phyloP scores from a whole-genome alignment of 2,329 filamentous ascomycete species.

The Monilinia fructigena region DNA sequence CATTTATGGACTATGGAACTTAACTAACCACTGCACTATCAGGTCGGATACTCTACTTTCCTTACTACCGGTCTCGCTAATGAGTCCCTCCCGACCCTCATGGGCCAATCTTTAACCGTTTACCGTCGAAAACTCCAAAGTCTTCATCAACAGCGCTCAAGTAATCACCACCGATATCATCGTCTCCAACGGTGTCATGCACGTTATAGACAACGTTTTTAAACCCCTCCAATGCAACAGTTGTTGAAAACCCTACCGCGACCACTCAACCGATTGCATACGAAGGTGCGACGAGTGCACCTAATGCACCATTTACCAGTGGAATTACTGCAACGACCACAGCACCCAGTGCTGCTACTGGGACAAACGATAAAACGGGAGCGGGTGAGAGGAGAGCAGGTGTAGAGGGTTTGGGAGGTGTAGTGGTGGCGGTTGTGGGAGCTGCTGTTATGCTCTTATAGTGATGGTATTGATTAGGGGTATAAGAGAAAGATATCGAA shows the following conservation, averaged over 20 bases:
- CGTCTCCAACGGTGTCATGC: slow-evolving; percentile 41
- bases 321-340: slow-evolving; percentile 45
- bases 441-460: slow-evolving; percentile 7
- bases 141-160: slow-evolving; percentile 44
- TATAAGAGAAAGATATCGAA: neutral
- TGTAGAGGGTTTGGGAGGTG: slow-evolving; percentile 1
- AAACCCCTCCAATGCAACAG: slow-evolving; percentile 44
- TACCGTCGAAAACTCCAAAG: slow-evolving; percentile 32
- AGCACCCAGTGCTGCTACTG: slow-evolving; percentile 38
- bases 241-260: slow-evolving; percentile 43
- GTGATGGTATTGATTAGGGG: neutral
- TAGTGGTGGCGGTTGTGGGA: slow-evolving; percentile 41
- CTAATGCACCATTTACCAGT: slow-evolving; percentile 43
- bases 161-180: slow-evolving; percentile 43
- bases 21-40: slow-evolving; percentile 34
- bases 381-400: neutral
- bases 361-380: neutral
- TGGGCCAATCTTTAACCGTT: slow-evolving; percentile 42
- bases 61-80: slow-evolving; percentile 38
- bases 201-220: slow-evolving; percentile 46
- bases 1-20: neutral
- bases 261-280: slow-evolving; percentile 43
- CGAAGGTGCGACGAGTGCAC: slow-evolving; percentile 31
- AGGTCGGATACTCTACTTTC: slow-evolving; percentile 38
- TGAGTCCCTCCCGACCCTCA: slow-evolving; percentile 33